These are phyloP conservation scores for Boletellus deceptivus DNA, from an alignment of 1,284 basidiomycete genomes.

Conservation along the genomic window DNA sequence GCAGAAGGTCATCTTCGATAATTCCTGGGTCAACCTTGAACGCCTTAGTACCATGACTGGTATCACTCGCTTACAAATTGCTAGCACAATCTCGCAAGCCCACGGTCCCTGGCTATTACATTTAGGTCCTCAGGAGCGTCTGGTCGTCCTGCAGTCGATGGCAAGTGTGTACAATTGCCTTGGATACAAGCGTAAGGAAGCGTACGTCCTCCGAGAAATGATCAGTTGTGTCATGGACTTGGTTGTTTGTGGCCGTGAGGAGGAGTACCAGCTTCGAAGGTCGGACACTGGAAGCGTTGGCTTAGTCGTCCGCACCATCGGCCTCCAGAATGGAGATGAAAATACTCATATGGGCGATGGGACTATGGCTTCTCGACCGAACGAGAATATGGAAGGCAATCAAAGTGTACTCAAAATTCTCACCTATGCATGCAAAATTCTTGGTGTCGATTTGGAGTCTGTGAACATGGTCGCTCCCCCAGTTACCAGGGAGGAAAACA, in stretches of 20 bases:
- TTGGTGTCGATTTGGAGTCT: constrained; percentile 76
- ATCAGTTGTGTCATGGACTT: constrained; percentile 78
- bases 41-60: constrained; percentile 65
- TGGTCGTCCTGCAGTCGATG: constrained; percentile 66
- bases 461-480: constrained; percentile 49
- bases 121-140: constrained; percentile 71
- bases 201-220: constrained; percentile 80
- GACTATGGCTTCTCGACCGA: constrained; percentile 65
- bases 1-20: constrained; percentile 44
- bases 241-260: constrained; percentile 75
- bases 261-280: constrained; percentile 43
- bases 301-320: constrained; percentile 39
- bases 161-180: constrained; percentile 76
- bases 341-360: constrained; percentile 42
- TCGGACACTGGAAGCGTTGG: constrained; percentile 46
- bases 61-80: constrained; percentile 67
- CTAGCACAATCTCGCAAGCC: constrained; percentile 59
- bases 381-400: constrained; percentile 76
- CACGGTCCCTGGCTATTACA: constrained; percentile 87
- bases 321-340: constrained; percentile 24
- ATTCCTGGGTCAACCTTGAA: constrained; percentile 51
- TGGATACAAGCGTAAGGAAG: constrained; percentile 83
- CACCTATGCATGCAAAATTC: constrained; percentile 69
- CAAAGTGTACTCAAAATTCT: constrained; percentile 72
- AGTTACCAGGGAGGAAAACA: constrained; percentile 10